Percentiles rank a stretch among this genome's conserved stretches.
Evolutionary conservation across 1,284 basidiomycete genomes (phyloP).

Genomic region (Agroathelia rolfsii): DNA sequence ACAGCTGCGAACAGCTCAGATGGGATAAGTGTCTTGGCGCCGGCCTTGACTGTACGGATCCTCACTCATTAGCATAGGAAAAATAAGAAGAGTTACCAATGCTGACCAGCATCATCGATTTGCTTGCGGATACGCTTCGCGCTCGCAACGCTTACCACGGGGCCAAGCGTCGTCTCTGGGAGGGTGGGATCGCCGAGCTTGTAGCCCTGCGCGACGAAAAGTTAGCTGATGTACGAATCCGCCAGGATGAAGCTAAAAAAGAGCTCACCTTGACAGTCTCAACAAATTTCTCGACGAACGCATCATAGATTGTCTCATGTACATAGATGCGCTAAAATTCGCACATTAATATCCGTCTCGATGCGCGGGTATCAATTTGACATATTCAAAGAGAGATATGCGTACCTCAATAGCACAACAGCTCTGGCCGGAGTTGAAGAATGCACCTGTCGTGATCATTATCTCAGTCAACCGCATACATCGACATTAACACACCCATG

Average conservation of each 20-base stretch:
- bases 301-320: conserved; percentile 74
- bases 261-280: conserved; percentile 58
- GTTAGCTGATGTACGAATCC: too few relatives aligned
- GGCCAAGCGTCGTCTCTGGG: conserved; percentile 72
- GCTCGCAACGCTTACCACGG: conserved; percentile 82
- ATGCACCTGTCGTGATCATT: conserved; percentile 55
- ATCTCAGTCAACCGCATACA: too few relatives aligned
- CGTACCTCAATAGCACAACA: conserved; percentile 77
- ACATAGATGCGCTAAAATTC: conserved; percentile 98
- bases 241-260: background rate
- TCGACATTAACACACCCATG: conserved; percentile 1
- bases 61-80: too few relatives aligned
- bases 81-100: conserved; percentile 1
- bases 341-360: conserved; percentile 13
- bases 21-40: conserved; percentile 71
- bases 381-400: conserved; percentile 1
- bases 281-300: conserved; percentile 72
- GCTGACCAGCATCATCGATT: conserved; percentile 69
- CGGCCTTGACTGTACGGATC: conserved; percentile 49
- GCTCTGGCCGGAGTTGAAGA: conserved; percentile 94
- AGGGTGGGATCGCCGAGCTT: conserved; percentile 80
- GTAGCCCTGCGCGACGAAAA: too few relatives aligned
- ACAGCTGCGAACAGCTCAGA: too few relatives aligned
- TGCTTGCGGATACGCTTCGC: conserved; percentile 81
- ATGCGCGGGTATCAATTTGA: too few relatives aligned